These are phyloP conservation scores for Paraleonurus japonicus DNA, from an alignment of 257 asterid genomes.

Conservation along the genomic window DNA sequence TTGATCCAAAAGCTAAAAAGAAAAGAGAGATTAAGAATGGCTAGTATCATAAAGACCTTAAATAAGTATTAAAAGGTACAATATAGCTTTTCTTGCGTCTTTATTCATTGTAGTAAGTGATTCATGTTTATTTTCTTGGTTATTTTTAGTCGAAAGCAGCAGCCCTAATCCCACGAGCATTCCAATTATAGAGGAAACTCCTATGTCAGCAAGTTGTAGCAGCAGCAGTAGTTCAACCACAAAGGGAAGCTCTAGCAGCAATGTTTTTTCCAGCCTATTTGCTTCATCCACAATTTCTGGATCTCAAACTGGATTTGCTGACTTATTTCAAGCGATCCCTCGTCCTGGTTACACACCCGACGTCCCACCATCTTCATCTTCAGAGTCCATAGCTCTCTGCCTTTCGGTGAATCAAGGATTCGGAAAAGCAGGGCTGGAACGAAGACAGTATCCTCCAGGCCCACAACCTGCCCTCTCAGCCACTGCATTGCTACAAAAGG, in stretches of 20 bases:
- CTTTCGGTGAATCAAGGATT: constrained; percentile 62
- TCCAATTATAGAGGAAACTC: constrained; percentile 46
- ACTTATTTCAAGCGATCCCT: constrained; percentile 40
- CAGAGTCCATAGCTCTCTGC: constrained; percentile 63
- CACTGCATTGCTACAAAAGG: constrained; percentile 85
- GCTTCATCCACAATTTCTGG: constrained; percentile 62
- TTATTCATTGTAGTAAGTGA: background rate
- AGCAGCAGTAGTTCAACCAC: constrained; percentile 47
- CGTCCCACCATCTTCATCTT: constrained; percentile 27
- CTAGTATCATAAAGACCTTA: constrained; percentile 29
- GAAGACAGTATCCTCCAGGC: constrained; percentile 54
- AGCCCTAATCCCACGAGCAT: constrained; percentile 1
- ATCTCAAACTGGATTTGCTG: constrained; percentile 48
- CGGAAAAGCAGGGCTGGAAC: constrained; percentile 59
- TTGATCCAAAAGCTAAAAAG: constrained; percentile 34
- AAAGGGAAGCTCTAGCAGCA: constrained; percentile 58
- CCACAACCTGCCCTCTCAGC: constrained; percentile 78
- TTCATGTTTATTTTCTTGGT: constrained; percentile 18
- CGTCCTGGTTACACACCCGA: constrained; percentile 35
- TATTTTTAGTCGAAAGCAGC: constrained; percentile 29
- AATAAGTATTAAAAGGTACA: constrained; percentile 18
- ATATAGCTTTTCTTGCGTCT: background rate
- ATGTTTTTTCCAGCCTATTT: constrained; percentile 65
- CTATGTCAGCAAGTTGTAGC: constrained; percentile 41
- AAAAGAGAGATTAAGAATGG: constrained; percentile 22